Evolutionary conservation across 805 yeast species (phyloP), one percentile per base, ranked within the genome.

Genomic region (Ogataea philodendri): DNA sequence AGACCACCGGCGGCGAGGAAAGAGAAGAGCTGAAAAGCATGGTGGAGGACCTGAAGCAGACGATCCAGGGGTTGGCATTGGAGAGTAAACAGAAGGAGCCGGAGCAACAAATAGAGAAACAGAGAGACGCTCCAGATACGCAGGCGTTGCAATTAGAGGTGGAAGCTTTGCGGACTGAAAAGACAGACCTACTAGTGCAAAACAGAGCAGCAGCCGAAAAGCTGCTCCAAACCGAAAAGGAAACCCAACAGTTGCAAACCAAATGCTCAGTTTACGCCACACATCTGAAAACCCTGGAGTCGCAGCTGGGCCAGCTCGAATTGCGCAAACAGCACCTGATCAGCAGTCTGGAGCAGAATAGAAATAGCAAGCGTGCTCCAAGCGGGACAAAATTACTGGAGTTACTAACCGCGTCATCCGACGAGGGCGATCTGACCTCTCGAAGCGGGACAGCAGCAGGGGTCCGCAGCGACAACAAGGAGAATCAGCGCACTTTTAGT

Each of bases 241-340:
- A 25, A 21, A 32, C 22, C 3, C 17, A 18, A 11, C 27, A 19
- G 23, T 23, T 32, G 16, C 15, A 27, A 10, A 9, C 35, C 22
- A 32, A 39, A 32, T 26, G 35, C 16, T 14, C 26, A 20, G 21
- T 8, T 15, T 38, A 39, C 22, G 14, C 37, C 5, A 18, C 26
- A 5, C 30, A 45, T 9, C 22, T 43, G n/a, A 11, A 31, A 11
- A 9, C 19, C n/a, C 15, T 45, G 17, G 31, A 36, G 17, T 7
- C 15, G 13, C 27, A 48, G 22, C 30, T 36, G 24, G 13, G 35
- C 7, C 24, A 22, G n/a, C 33, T 45, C 15, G 27, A 31, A 16
- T 18, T 32, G 5, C 32, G 22, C 5, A 45, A 45, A 25, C 41
- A 37, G 30, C 29, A 31, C 21, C 30, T 48, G 15, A 25, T 45